Evolutionary conservation across 495 filamentous ascomycete species (phyloP).

Genomic region (Penicillium parvum): DNA sequence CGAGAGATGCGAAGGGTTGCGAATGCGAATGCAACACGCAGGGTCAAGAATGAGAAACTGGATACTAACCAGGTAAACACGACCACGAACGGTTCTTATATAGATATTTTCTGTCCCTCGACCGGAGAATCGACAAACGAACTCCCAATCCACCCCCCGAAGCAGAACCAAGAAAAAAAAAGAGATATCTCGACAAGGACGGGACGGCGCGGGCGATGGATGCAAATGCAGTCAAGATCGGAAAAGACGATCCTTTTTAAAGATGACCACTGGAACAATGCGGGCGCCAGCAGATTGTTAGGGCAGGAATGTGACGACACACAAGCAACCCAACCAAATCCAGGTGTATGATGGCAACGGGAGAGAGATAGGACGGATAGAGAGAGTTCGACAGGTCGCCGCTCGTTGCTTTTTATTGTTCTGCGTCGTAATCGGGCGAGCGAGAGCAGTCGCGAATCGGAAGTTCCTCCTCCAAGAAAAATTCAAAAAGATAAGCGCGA

Average conservation of each 20-base stretch:
- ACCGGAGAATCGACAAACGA: slow-evolving; percentile 19
- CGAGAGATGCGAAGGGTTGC: neutral
- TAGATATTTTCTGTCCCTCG: slow-evolving; percentile 19
- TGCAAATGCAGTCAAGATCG: slow-evolving; percentile 42
- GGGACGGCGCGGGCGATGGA: slow-evolving; percentile 25
- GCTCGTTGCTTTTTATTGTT: slow-evolving; percentile 30
- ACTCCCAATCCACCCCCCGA: slow-evolving; percentile 27
- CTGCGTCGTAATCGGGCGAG: slow-evolving; percentile 17
- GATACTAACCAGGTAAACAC: slow-evolving; percentile 25
- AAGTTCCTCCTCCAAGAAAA: slow-evolving; percentile 3
- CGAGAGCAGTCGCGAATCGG: slow-evolving; percentile 13
- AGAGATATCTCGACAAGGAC: slow-evolving; percentile 26
- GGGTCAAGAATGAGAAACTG: slow-evolving; percentile 18
- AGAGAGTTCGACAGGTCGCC: slow-evolving; percentile 29
- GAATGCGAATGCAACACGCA: slow-evolving; percentile 10
- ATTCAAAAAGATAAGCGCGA: slow-evolving; percentile 22
- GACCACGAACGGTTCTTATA: slow-evolving; percentile 26
- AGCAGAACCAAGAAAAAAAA: slow-evolving; percentile 11
- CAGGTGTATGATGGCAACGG: slow-evolving; percentile 7
- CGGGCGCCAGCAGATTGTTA: slow-evolving; percentile 35
- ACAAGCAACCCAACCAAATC: slow-evolving; percentile 26
- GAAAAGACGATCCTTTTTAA: slow-evolving; percentile 38
- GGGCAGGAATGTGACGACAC: slow-evolving; percentile 45
- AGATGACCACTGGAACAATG: slow-evolving; percentile 33
- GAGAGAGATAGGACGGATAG: slow-evolving; percentile 8